A percentile compares a stretch with the other conserved stretches of the same genome.
phyloP scores from a whole-genome alignment of 192 early-diverging fungal genomes.

The Backusella parvicylindrica region DNA sequence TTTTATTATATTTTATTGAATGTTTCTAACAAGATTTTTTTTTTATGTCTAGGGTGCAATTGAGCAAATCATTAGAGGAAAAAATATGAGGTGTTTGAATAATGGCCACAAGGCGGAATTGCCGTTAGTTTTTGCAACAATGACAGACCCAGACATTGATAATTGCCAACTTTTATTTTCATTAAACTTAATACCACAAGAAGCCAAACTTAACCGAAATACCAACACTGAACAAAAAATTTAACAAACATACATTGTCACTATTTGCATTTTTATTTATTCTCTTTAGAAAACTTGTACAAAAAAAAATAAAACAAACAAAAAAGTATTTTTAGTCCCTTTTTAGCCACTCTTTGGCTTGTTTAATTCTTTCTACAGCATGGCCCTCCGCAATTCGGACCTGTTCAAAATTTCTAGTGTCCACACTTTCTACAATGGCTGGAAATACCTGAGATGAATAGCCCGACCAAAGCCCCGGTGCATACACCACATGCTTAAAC shows the following conservation, averaged over 20 bases:
- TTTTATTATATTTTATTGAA: not conserved
- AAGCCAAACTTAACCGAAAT: not conserved
- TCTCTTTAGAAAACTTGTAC: not conserved
- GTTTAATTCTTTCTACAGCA: not conserved
- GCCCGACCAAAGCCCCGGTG: slow-evolving; percentile 49
- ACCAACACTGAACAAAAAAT: not conserved
- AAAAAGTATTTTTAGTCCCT: not conserved
- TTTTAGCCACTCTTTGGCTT: slow-evolving; percentile 13
- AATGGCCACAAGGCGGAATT: slow-evolving; percentile 15
- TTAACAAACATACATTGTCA: not conserved
- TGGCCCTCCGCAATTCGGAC: slow-evolving; percentile 1
- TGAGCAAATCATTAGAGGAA: slow-evolving; percentile 52
- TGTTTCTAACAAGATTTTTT: not conserved
- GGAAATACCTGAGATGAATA: slow-evolving; percentile 52
- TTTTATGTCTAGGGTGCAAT: slow-evolving; percentile 36
- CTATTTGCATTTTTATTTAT: not conserved
- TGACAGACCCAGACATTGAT: slow-evolving; percentile 21
- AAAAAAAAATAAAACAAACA: not conserved
- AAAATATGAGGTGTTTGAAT: slow-evolving; percentile 56
- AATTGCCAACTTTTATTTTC: slow-evolving; percentile 16
- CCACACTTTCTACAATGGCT: slow-evolving; percentile 45
- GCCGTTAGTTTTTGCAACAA: slow-evolving; percentile 22
- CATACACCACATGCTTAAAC: slow-evolving; percentile 57
- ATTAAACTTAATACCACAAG: slow-evolving; percentile 5
- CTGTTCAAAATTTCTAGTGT: not conserved